Evolutionary conservation across 2,329 filamentous ascomycete genomes (phyloP), one percentile per base, ranked within the genome.

Genomic region (Diaporthe australafricana): DNA sequence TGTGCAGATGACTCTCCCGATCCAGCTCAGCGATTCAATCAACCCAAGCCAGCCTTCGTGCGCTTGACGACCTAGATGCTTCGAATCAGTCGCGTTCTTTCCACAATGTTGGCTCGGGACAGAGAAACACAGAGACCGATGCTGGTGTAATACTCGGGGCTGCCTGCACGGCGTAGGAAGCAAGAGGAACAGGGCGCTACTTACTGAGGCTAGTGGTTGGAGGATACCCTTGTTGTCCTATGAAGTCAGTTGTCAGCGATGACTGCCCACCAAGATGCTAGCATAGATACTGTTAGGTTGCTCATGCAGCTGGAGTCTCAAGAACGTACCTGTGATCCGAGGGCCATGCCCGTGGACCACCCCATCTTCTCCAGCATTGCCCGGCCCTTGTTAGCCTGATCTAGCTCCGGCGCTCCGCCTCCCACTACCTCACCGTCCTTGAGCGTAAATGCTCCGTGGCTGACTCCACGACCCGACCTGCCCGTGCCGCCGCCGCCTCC

Each of bases 301-400:
- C 17, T 20, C 12, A 38, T 22, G 45, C 45, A 8, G 30, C 20
- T 22, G 20, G 30, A 38, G n/a, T 38, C 30, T n/a, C 16, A 48
- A 5, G 22, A 38, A 65, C 60, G 16, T 65, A 65, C 60, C 60
- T 65, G 60, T 38, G 60, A 38, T 50, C 96, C 96, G 1, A 99
- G 87, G 1, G 93, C 93, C 78, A 92, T 97, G 6, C 96, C 96
- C 67, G 88, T 92, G 73, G 89, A 93, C 95, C 96, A 99, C 4
- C 96, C 96, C 96, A 98, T 98, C 83, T 96, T 98, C 83, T 97
- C 94, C 75, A 99, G 83, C 90, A 99, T 93, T 3, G 91, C 90
- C 65, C 94, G 89, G 14, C 96, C 96, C 75, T 90, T 94, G 80
- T 98, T 98, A 68, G 93, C 93, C 5, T 86, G 85, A 1, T 94